Evolutionary conservation across 179 eudicot genomes (phyloP), one percentile per base, ranked within the genome.

Genomic region (Carnegiea gigantea): DNA sequence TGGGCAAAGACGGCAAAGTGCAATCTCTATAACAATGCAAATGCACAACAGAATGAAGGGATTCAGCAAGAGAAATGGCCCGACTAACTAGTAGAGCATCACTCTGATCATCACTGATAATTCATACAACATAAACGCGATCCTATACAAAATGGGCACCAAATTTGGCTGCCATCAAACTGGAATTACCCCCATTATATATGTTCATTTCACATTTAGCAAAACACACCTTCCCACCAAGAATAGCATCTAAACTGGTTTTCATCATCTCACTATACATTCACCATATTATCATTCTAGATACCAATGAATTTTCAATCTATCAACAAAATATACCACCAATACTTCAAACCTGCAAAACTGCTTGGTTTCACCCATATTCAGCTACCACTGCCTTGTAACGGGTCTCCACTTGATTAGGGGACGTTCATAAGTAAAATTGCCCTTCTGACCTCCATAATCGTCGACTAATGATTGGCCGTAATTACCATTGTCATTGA

Each of bases 341-440:
- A 74, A 26, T 57, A 33, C 62, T 67, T 79, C 64, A 46, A 62
- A 23, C 77, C 84, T 78, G 78, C 80, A 78, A 85, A 85, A 85
- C 15, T 74, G 54, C 74, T 23, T 15, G 9, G 15, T 51, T 26
- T 70, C 65, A 26, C 9, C 15, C 68, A 81, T 43, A 75, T 4
- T 17, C 20, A 70, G 76, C 83, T 82, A 85, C 80, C 83, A 77
- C 23, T 65, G 78, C 70, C 83, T 82, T 70, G 80, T 26, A 51
- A 82, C 78, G 13, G 83, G 87, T 62, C 70, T 79, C 87, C 85
- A 82, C 23, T 78, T 72, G 51, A 49, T 17, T 53, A 62, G 44
- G 73, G 87, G 76, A 24, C 81, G 83, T 12, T 82, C 78, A 3
- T 51, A 4, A 44, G 80, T 44, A 75, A 81, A 78, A 70, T 38